phyloP scores from a whole-genome alignment of 129 eudicot genomes.

The Mikania micrantha region DNA sequence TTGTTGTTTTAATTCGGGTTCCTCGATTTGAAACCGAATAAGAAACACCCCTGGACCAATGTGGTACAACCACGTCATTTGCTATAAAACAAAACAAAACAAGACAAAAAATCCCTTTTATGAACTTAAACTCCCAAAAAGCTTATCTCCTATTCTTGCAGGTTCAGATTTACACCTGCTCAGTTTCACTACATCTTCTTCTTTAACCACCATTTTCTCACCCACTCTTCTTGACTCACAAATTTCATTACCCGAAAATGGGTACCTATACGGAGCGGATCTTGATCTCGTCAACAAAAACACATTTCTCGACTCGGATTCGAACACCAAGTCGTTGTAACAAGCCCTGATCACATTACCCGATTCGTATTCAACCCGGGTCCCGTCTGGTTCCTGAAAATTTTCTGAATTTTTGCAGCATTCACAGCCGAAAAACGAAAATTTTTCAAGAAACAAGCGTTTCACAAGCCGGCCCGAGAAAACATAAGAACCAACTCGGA shows the following conservation, averaged over 20 bases:
- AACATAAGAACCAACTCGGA: no score
- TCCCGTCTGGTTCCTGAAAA: slow-evolving; percentile 14
- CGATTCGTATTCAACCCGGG: background rate
- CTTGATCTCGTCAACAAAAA: slow-evolving; percentile 65
- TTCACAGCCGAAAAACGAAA: slow-evolving; percentile 29
- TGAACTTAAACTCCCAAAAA: slow-evolving; percentile 11
- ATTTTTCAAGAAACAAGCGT: no score
- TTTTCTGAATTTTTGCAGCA: slow-evolving; percentile 27
- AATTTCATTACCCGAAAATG: slow-evolving; percentile 35
- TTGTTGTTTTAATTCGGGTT: no score
- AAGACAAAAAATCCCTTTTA: background rate
- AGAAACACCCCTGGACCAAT: no score
- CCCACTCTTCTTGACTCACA: slow-evolving; percentile 31
- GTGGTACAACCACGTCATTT: background rate
- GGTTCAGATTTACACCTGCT: slow-evolving; percentile 71
- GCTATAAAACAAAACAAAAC: background rate
- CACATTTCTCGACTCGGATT: slow-evolving; percentile 50
- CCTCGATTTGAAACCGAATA: no score
- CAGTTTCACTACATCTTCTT: slow-evolving; percentile 24
- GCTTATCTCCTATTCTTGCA: slow-evolving; percentile 55
- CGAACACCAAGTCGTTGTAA: background rate
- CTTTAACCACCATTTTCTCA: background rate
- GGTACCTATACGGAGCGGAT: slow-evolving; percentile 71
- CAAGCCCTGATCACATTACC: slow-evolving; percentile 4
- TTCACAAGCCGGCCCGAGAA: no score